These are phyloP conservation scores for Tuber brumale DNA, from an alignment of 495 filamentous ascomycete genomes.

Conservation along the genomic window DNA sequence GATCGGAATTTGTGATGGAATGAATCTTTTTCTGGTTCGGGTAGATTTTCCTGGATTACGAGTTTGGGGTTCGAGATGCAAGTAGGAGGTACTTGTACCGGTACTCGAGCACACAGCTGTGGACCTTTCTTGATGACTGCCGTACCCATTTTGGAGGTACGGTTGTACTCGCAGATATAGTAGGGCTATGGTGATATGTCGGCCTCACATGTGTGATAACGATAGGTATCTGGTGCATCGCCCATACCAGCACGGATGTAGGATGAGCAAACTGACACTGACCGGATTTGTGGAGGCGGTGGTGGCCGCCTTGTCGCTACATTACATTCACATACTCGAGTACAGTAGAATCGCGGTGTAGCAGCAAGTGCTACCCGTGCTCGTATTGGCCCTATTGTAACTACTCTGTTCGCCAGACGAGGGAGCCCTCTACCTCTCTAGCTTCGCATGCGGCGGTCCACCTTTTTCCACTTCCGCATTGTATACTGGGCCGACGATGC, in stretches of 20 bases:
- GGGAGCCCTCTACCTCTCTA: background rate
- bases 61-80: background rate
- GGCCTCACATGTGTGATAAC: background rate
- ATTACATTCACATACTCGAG: background rate
- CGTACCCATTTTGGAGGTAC: background rate
- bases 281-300: background rate
- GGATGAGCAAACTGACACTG: background rate
- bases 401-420: background rate
- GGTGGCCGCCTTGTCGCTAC: background rate
- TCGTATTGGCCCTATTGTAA: background rate
- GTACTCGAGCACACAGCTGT: background rate
- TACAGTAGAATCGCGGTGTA: background rate
- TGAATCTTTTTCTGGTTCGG: background rate
- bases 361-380: background rate
- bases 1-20: background rate
- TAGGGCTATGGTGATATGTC: background rate
- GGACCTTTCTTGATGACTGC: background rate
- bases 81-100: background rate
- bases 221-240: background rate
- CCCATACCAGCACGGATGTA: background rate
- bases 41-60: background rate
- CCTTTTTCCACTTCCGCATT: background rate
- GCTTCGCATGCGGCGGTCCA: background rate
- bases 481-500: background rate
- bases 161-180: background rate